phyloP scores from a whole-genome alignment of 176 grass and related monocot genomes.

The Oropetium thomaeum region DNA sequence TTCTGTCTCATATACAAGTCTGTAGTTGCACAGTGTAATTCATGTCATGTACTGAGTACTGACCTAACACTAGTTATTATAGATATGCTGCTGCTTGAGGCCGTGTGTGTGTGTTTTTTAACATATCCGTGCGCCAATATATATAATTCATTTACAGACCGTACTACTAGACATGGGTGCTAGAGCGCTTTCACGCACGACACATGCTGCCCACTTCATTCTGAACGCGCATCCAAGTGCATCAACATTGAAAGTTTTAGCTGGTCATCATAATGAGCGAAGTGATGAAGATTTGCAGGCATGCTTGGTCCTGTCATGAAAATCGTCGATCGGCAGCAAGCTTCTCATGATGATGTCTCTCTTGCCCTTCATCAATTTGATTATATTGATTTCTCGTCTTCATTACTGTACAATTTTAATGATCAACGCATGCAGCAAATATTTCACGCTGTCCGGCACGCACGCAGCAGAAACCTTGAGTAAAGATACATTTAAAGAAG shows the following conservation, averaged over 20 bases:
- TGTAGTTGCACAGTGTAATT: too few relatives aligned
- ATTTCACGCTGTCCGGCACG: conserved; percentile 11
- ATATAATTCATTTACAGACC: too few relatives aligned
- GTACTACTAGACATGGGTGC: not conserved
- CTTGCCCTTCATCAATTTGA: conserved; percentile 10
- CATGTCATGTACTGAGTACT: too few relatives aligned
- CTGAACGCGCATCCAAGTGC: not conserved
- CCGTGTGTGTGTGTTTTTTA: too few relatives aligned
- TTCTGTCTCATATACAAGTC: too few relatives aligned
- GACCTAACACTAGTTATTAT: too few relatives aligned
- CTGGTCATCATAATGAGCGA: not conserved
- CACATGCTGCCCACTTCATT: not conserved
- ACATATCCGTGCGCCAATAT: too few relatives aligned
- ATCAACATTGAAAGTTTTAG: conserved; percentile 7
- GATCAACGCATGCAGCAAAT: not conserved
- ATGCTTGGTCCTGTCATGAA: conserved; percentile 4
- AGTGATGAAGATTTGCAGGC: not conserved
- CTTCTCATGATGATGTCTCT: conserved; percentile 19
- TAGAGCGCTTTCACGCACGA: not conserved
- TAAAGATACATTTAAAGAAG: conserved; percentile 31
- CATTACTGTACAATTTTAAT: not conserved
- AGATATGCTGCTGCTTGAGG: too few relatives aligned
- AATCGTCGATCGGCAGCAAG: conserved; percentile 17
- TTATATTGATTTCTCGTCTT: conserved; percentile 11
- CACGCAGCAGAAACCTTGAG: conserved; percentile 12